Evolutionary conservation across 2,329 filamentous ascomycete genomes (phyloP).

Genomic region (Phialophora tarda): DNA sequence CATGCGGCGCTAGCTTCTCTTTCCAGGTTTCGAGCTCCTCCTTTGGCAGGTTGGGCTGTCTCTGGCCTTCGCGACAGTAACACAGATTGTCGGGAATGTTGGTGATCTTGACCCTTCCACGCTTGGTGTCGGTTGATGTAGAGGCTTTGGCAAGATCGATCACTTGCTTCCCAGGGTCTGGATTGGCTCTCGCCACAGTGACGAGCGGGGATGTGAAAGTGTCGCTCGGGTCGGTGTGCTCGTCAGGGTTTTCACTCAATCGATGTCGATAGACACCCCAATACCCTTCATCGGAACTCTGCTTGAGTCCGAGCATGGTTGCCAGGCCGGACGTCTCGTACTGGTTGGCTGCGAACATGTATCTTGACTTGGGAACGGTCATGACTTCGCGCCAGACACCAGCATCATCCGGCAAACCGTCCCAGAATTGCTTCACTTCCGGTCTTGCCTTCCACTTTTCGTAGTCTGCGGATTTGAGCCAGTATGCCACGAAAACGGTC

Average conservation of each 20-base stretch:
- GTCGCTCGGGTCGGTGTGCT: slow-evolving; percentile 25
- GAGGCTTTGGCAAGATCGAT: slow-evolving; percentile 20
- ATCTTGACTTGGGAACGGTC: slow-evolving; percentile 30
- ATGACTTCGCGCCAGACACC: slow-evolving; percentile 32
- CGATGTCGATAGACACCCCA: slow-evolving; percentile 29
- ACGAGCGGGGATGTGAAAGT: slow-evolving; percentile 25
- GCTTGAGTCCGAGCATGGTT: slow-evolving; percentile 23
- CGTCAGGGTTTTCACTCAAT: slow-evolving; percentile 19
- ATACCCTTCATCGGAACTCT: slow-evolving; percentile 25
- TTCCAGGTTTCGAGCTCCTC: slow-evolving; percentile 27
- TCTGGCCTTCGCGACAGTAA: slow-evolving; percentile 26
- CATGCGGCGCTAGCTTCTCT: slow-evolving; percentile 24
- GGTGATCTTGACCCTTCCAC: slow-evolving; percentile 23
- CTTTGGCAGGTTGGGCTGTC: slow-evolving; percentile 18
- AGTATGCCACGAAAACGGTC: slow-evolving; percentile 29
- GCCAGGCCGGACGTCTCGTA: slow-evolving; percentile 21
- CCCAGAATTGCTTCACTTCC: slow-evolving; percentile 24
- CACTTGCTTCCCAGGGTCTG: slow-evolving; percentile 15
- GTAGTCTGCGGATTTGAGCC: slow-evolving; percentile 21
- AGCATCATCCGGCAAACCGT: slow-evolving; percentile 24
- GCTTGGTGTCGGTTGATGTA: not conserved
- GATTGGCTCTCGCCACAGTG: slow-evolving; percentile 12
- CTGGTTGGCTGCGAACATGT: slow-evolving; percentile 26
- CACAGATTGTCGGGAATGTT: slow-evolving; percentile 29
- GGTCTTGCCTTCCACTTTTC: slow-evolving; percentile 19